These are phyloP conservation scores for Melampsora abietis-canadensis DNA, from an alignment of 1,284 basidiomycete genomes.

Conservation along the genomic window DNA sequence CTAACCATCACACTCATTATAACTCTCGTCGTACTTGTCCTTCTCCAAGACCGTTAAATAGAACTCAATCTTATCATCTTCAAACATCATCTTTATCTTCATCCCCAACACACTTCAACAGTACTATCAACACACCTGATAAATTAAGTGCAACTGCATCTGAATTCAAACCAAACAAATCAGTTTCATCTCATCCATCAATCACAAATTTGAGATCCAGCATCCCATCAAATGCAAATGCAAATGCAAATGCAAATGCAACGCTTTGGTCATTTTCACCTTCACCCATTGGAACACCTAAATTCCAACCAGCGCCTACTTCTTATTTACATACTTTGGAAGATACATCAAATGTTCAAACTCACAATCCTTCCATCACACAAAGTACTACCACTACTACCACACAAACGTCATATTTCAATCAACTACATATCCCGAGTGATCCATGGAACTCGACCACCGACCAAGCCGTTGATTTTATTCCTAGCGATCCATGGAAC, in stretches of 20 bases:
- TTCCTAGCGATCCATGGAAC: conserved; percentile 25
- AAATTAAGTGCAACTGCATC: conserved; percentile 19
- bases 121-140: background rate
- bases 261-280: background rate
- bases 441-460: too few relatives aligned
- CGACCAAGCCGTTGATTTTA: background rate
- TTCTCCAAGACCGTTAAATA: background rate
- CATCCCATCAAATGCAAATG: background rate
- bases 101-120: background rate
- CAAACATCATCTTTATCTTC: background rate
- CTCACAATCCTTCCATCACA: background rate
- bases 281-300: background rate
- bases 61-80: conserved; percentile 1
- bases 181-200: background rate
- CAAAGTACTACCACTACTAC: background rate
- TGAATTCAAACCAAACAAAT: conserved; percentile 21
- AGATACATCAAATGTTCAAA: background rate
- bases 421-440: too few relatives aligned
- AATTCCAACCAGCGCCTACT: background rate
- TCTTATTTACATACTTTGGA: background rate
- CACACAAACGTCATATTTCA: background rate
- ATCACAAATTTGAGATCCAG: background rate
- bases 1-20: too few relatives aligned
- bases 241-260: background rate
- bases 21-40: background rate